Evolutionary conservation across 768 basidiomycete species (phyloP), one percentile per base, ranked within the genome.

Genomic region (Lactarius pseudohatsudake): DNA sequence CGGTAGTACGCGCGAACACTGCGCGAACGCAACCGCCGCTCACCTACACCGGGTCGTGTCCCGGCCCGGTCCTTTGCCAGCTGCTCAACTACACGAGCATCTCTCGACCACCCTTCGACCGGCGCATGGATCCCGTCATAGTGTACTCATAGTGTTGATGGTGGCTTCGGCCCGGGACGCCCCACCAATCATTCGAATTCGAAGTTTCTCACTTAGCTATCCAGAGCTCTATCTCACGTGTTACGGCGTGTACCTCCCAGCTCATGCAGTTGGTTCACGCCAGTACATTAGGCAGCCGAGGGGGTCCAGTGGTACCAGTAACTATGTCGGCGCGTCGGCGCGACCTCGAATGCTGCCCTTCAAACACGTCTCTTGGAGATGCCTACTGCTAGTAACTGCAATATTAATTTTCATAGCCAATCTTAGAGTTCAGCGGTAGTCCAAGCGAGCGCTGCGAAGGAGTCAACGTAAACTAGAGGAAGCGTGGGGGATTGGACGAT

Each of bases 391-490:
- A 34, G 9, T 9, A 34, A 50, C 11, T 75, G 57, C 71, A 74
- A n/a, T n/a, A n/a, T n/a, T n/a, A n/a, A 26, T 72, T 72, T 67
- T 72, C 71, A 28, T 78, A 77, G 20, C 72, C 75, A 40, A 73
- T 73, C 55, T 80, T 78, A 47, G 80, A 80, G 20, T 3, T 4
- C 26, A 38, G 54, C 75, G 74, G 20, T 30, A 57, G 74, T 62
- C 73, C 77, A 82, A 69, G 75, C 77, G 30, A 75, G 72, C 0
- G 78, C 76, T 26, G 69, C 71, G 2, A 76, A 77, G 5, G 85
- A 86, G 66, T 88, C 90, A 69, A 89, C 26, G 70, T 81, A 79
- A 91, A 88, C 89, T 88, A 91, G 73, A 89, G 41, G 63, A 89
- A 47, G 67, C 89, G 86, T 57, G 84, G 83, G 26, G 84, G 83